Percentiles rank a stretch among this genome's conserved stretches.
Conservation (phyloP, 2,329 filamentous ascomycete genomes). For the Fusarium udum region DNA sequence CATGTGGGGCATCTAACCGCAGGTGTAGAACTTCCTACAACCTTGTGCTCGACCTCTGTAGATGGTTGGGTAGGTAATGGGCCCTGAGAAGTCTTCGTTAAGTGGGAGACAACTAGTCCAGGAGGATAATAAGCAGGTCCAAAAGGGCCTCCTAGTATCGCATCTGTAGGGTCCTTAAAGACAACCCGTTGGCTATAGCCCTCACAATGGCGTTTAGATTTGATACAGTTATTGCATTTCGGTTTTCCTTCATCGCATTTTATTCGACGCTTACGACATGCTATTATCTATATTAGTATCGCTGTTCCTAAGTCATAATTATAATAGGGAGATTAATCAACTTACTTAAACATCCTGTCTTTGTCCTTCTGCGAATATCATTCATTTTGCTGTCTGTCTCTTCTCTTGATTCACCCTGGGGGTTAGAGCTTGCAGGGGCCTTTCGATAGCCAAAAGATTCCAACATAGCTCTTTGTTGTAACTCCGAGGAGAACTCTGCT, state of each 20-base stretch:
- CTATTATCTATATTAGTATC: not conserved
- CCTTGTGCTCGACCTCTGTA: accelerated
- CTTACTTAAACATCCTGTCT: not conserved
- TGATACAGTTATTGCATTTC: not conserved
- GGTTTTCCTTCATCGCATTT: not conserved
- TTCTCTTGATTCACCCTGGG: accelerated
- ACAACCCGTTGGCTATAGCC: accelerated
- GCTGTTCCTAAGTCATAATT: not conserved
- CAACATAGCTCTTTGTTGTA: not conserved
- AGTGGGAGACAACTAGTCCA: too few species aligned
- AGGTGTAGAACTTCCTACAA: accelerated
- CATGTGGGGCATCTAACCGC: accelerated
- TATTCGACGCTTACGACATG: not conserved
- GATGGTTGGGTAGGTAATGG: accelerated
- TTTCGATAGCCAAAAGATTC: not conserved
- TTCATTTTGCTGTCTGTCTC: not conserved
- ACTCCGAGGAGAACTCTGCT: not conserved
- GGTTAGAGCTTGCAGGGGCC: accelerated
- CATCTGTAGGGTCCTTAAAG: not conserved
- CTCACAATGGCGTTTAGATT: not conserved
- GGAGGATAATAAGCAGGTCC: too few species aligned
- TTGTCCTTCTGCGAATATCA: not conserved
- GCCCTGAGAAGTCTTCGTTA: too few species aligned
- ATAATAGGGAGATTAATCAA: accelerated
- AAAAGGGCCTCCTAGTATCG: too few species aligned